Evolutionary conservation across 2,329 filamentous ascomycete species (phyloP), one percentile per base, ranked within the genome.

Genomic region (Samsoniella hepiali): DNA sequence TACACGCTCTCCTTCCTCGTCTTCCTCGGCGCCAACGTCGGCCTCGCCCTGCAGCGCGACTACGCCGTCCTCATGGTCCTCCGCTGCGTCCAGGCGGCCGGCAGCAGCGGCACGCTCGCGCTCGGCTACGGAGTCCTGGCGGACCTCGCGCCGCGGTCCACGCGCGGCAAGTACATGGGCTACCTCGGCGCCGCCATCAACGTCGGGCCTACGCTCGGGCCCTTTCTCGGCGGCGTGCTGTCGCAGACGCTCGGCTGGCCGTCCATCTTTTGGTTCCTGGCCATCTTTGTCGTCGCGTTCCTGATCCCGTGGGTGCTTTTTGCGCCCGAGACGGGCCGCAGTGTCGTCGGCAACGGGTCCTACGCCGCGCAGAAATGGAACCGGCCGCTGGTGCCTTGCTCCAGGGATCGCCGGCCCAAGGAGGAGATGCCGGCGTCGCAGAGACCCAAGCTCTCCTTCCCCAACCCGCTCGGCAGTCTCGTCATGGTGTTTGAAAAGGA

Each of bases 141-240:
- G 0, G 91, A 95, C 69, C 81, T 93, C 5, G 82, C 87, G 0
- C 86, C 88, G 0, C 86, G 83, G 53, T 81, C 84, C 0, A 89
- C 94, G 72, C 79, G 91, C 68, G 91, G 91, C 3, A 84, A 82
- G 63, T 93, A 90, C 70, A 88, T 93, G 77, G 89, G 85, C 58
- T 82, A 87, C 65, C 84, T 87, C n/a, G 83, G 81, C 38, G 80
- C 80, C 4, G 86, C 83, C 17, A 77, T 83, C 61, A 84, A 87
- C 3, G 70, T 90, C 36, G 82, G 81, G 0, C 81, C 82, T 3
- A 75, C 83, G 0, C 62, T 86, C 5, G 81, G 84, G 0, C 87
- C 88, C 0, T 80, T 89, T 1, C 76, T 91, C 3, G 88, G 89
- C 15, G 89, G 88, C 1, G 66, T 90, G 1, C 73, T 91, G 22